Conservation (phyloP, 75 land plant genomes). For the Picea sitchensis region DNA sequence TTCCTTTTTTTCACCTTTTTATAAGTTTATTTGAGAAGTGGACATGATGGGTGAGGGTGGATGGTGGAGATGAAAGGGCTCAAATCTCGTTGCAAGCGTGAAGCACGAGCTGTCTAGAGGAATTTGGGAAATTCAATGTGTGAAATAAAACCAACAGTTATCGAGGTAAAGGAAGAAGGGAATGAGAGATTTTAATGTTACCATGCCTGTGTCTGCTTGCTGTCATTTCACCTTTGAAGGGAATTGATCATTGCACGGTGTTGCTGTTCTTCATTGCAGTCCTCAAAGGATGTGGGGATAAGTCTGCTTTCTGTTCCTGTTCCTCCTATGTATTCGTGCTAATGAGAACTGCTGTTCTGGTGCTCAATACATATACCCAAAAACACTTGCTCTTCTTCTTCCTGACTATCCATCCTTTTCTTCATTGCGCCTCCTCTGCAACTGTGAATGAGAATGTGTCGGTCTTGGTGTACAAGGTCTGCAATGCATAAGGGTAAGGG, state of each 20-base stretch:
- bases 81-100: slow-evolving; percentile 10
- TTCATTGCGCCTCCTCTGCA: background rate
- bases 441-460: background rate
- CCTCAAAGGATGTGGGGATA: no score
- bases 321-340: background rate
- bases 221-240: no score
- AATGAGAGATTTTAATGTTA: background rate
- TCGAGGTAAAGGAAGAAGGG: slow-evolving; percentile 8
- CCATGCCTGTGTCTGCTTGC: no score
- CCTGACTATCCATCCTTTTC: background rate
- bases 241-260: no score
- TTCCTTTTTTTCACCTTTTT: background rate
- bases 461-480: background rate
- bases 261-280: no score
- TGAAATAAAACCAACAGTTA: background rate
- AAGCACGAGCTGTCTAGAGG: slow-evolving; percentile 11
- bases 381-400: background rate
- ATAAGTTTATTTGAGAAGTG: slow-evolving; percentile 1
- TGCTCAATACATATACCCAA: background rate
- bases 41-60: background rate
- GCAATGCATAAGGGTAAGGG: slow-evolving; percentile 1
- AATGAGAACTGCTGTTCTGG: no score
- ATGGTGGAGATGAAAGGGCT: background rate
- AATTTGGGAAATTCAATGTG: slow-evolving; percentile 14
- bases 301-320: no score